These are phyloP conservation scores for Rhododendron kiyosumense DNA, from an alignment of 148 eudicot species.

Conservation along the genomic window DNA sequence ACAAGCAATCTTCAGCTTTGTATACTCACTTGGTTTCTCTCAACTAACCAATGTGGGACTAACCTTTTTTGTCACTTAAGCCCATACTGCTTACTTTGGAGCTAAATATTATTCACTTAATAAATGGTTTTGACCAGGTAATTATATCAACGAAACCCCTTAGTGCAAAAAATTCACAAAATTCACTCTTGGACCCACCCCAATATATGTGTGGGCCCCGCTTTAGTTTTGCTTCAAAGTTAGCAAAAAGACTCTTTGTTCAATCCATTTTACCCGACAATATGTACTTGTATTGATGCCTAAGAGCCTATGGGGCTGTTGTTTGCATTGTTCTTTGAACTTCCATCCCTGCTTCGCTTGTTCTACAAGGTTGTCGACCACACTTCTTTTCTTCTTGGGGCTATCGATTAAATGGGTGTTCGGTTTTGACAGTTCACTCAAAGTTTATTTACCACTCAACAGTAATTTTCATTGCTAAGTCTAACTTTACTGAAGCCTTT, in stretches of 20 bases:
- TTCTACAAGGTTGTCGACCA: background rate
- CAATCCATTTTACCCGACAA: background rate
- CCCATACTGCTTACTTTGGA: background rate
- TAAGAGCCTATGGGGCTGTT: background rate
- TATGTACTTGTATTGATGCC: background rate
- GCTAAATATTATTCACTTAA: background rate
- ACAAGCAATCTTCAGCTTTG: background rate
- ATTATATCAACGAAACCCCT: background rate
- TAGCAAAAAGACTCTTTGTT: background rate
- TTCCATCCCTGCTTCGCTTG: background rate
- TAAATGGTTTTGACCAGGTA: background rate
- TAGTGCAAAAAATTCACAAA: background rate
- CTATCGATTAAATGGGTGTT: background rate
- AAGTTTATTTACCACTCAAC: background rate
- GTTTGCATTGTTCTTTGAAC: background rate
- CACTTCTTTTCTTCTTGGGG: background rate
- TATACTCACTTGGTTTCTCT: background rate
- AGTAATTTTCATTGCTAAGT: background rate
- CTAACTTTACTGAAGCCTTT: background rate
- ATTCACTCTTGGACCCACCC: background rate
- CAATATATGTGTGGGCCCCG: background rate
- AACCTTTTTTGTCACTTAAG: background rate
- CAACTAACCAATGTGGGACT: background rate
- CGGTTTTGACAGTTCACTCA: background rate
- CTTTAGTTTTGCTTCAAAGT: background rate